These are phyloP conservation scores for Scutellaria minor DNA, from an alignment of 257 asterid species.

Conservation along the genomic window DNA sequence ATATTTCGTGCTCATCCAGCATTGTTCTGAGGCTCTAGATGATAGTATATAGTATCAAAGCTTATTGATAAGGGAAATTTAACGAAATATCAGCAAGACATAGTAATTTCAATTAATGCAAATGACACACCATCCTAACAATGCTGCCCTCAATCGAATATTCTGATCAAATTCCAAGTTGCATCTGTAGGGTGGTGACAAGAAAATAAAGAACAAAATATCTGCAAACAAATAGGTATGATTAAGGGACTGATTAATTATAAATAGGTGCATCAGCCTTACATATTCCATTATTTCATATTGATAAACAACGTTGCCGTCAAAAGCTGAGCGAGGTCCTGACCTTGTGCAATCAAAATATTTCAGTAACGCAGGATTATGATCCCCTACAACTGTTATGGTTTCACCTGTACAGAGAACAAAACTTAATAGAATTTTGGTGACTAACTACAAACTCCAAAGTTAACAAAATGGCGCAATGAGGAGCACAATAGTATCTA, in stretches of 20 bases:
- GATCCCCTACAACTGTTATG: slow-evolving; percentile 95
- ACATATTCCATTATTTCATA: slow-evolving; percentile 99
- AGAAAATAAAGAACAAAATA: slow-evolving; percentile 7
- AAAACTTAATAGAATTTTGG: slow-evolving; percentile 29
- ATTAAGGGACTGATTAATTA: slow-evolving; percentile 21
- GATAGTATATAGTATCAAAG: not conserved
- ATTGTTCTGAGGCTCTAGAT: slow-evolving; percentile 1
- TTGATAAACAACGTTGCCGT: slow-evolving; percentile 90
- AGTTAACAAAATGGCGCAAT: slow-evolving; percentile 25
- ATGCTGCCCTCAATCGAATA: not conserved
- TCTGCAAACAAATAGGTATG: slow-evolving; percentile 5
- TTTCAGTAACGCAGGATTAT: slow-evolving; percentile 76
- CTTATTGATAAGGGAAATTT: slow-evolving; percentile 23
- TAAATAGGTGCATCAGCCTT: slow-evolving; percentile 48
- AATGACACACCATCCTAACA: slow-evolving; percentile 26
- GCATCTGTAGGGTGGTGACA: not conserved
- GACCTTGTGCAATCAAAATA: slow-evolving; percentile 96
- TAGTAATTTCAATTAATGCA: slow-evolving; percentile 13
- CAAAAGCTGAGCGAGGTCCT: slow-evolving; percentile 99
- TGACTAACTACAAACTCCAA: not conserved
- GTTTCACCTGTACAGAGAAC: slow-evolving; percentile 75
- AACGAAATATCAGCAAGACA: slow-evolving; percentile 8
- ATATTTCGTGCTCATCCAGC: slow-evolving; percentile 14
- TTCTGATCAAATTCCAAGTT: slow-evolving; percentile 4
- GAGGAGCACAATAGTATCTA: slow-evolving; percentile 24